phyloP scores from a whole-genome alignment of 1,284 basidiomycete genomes.

The Cystobasidiaceae sp. region DNA sequence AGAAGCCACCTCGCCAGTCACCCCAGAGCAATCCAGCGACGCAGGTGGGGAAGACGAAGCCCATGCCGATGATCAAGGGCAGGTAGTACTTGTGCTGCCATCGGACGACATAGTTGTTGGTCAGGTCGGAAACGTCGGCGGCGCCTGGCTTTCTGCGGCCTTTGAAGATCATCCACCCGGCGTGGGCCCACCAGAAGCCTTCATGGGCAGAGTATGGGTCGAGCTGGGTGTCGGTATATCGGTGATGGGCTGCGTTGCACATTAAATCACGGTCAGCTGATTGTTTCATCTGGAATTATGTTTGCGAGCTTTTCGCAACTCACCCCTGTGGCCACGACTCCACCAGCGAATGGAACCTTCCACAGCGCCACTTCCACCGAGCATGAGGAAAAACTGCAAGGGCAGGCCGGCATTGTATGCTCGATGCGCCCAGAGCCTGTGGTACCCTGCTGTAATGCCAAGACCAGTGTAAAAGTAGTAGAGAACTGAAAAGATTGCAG shows the following conservation, averaged over 20 bases:
- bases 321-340: conserved; percentile 81
- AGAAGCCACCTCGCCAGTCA: conserved; percentile 75
- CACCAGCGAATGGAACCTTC: conserved; percentile 92
- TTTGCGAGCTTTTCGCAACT: background rate
- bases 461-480: conserved; percentile 77
- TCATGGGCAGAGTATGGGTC: conserved; percentile 89
- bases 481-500: conserved; percentile 56
- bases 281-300: too few species aligned
- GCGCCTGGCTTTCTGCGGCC: conserved; percentile 79
- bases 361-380: conserved; percentile 76
- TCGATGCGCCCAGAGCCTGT: conserved; percentile 87
- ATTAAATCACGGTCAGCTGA: background rate
- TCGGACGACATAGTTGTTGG: conserved; percentile 66
- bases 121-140: conserved; percentile 79
- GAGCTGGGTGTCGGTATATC: conserved; percentile 87
- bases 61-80: conserved; percentile 64
- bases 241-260: conserved; percentile 25
- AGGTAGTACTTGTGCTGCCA: conserved; percentile 86
- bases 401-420: conserved; percentile 79
- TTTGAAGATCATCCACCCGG: conserved; percentile 91
- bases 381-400: conserved; percentile 69
- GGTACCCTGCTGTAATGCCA: conserved; percentile 70
- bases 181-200: conserved; percentile 67
- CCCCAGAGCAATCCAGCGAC: conserved; percentile 77
- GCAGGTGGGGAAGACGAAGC: conserved; percentile 66